Evolutionary conservation across 306 rosid genomes (phyloP), one percentile per base, ranked within the genome.

Genomic region (Neltuma alba): DNA sequence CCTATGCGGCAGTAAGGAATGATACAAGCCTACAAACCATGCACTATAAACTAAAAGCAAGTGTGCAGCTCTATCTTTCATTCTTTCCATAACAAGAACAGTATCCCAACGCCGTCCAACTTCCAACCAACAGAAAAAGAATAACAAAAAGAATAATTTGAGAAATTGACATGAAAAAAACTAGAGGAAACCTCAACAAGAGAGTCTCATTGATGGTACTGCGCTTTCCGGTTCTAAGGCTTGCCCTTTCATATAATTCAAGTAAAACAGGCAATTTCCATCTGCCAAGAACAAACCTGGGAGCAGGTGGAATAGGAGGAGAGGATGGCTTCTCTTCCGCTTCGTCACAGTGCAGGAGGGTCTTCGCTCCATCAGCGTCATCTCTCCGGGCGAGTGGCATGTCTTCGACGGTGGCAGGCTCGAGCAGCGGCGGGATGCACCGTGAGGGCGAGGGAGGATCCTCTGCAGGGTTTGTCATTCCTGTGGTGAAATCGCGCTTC

Each of bases 11-110:
- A 38, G 10, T 38, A 10, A 48, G 44, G 50, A 65, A 18, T 28
- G 9, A 47, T 72, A 74, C 63, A 38, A 50, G 58, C 34, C 36
- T 71, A 74, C 63, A 38, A 50, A 55, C 34, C 30, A 58, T 60
- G 7, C 70, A 0, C 85, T 87, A 62, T 68, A 72, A 74, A 87
- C 83, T 79, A 65, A 65, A 57, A 54, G n/a, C 18, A 31, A 3
- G 30, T 33, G 27, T 7, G 57, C 71, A 77, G 77, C 50, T 74
- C 40, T 44, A 41, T 62, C 48, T 84, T n/a, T n/a, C n/a, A n/a
- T n/a, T n/a, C n/a, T n/a, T 80, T 21, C 50, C 28, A 37, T 20
- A 6, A 66, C 20, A 21, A 37, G 1, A 36, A 65, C 42, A 38
- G 38, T 38, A 66, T 14, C 72, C 71, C 18, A 30, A 5, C 71